phyloP scores from a whole-genome alignment of 441 rosid species.

The Euphorbia schlechtendalii region DNA sequence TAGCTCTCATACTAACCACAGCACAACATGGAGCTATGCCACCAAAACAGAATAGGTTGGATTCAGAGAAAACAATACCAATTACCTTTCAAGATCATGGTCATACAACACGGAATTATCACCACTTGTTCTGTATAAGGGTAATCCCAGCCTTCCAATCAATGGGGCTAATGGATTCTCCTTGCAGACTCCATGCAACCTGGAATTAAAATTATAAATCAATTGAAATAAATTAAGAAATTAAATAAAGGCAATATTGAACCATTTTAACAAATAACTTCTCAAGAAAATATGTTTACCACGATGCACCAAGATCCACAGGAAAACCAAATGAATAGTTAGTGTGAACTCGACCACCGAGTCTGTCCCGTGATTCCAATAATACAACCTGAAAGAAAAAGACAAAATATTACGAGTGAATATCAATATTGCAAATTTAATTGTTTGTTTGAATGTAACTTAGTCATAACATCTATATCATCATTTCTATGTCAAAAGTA shows the following conservation, averaged over 20 bases:
- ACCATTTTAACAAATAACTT: not conserved
- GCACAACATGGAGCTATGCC: too few relatives aligned
- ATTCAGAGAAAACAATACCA: conserved; percentile 6
- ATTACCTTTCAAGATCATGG: conserved; percentile 93
- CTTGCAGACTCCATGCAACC: conserved; percentile 95
- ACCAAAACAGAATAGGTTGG: not conserved
- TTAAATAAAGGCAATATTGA: not conserved
- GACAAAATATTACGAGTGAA: not conserved
- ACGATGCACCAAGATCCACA: conserved; percentile 91
- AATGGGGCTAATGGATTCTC: conserved; percentile 93
- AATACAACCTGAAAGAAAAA: conserved; percentile 51
- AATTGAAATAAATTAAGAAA: not conserved
- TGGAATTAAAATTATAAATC: conserved; percentile 20
- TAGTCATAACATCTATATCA: not conserved
- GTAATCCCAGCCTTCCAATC: conserved; percentile 83
- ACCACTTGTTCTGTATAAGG: conserved; percentile 88
- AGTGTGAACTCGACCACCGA: conserved; percentile 87
- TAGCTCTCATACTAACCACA: too few relatives aligned
- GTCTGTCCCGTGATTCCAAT: conserved; percentile 83
- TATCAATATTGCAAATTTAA: not conserved
- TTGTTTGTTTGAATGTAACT: not conserved
- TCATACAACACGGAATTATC: conserved; percentile 93
- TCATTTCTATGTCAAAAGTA: not conserved
- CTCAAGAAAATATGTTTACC: too few relatives aligned
- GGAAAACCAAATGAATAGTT: conserved; percentile 91